Evolutionary conservation across 305 asterid species (phyloP), one percentile per base, ranked within the genome.

Genomic region (Plantago rigida): DNA sequence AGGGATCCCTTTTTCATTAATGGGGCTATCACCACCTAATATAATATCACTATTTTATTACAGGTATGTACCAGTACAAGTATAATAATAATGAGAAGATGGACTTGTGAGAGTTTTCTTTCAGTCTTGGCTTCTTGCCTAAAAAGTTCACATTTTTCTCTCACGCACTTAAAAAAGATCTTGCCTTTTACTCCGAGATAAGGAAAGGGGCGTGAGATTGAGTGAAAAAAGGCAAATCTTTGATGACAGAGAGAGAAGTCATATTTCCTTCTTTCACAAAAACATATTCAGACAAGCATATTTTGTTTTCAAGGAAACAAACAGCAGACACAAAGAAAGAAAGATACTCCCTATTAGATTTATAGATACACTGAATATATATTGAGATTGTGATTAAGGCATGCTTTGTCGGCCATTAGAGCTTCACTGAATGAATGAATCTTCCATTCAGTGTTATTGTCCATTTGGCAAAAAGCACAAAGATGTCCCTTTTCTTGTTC

Each of bases 341-440:
- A 55, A 63, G 13, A 69, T 19, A 64, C 13, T 36, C 31, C 56
- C 48, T 11, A 5, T 53, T 24, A 3, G 9, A 46, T 34, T 56
- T 63, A 48, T 56, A 54, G 47, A 41, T 17, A 51, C 11, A 66
- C 3, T 15, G 24, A 56, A 26, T 15, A 0, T 34, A 34, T 58
- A 13, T 50, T 34, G 5, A 17, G 63, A 58, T 53, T 11, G 63
- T 11, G 59, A 71, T 75, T 79, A 65, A 68, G 73, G 82, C 95
- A 84, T 89, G 95, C 89, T 80, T 56, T 81, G 95, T 86, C 92
- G 82, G 95, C 97, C 97, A 89, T 80, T 82, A 72, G 69, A 81
- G 85, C 79, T 81, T 84, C 87, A 76, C 60, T 72, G 82, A 76
- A 72, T 73, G 60, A 56, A 36, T 67, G 60, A 59, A 62, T 69